These are phyloP conservation scores for Hapsidospora chrysogenum DNA, from an alignment of 495 filamentous ascomycete genomes.

Conservation along the genomic window DNA sequence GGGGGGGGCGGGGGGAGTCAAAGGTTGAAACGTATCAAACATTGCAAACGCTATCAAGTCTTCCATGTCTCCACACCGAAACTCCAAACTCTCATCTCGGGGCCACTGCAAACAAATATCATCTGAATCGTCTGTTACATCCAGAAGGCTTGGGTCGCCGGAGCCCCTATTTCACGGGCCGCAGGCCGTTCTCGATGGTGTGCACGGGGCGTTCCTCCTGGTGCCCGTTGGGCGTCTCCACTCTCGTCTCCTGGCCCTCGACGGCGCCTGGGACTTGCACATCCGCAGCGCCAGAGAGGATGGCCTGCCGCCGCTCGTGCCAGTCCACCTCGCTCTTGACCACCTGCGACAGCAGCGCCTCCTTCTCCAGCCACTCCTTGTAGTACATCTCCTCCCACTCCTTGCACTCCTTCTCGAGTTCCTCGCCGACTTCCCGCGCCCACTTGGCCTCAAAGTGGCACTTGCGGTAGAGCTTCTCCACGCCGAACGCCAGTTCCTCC, in stretches of 20 bases:
- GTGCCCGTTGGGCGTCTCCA: neutral
- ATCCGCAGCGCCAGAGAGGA: constrained; percentile 19
- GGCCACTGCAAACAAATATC: no score
- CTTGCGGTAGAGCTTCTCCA: constrained; percentile 52
- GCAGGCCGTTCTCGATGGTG: neutral
- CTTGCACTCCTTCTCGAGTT: constrained; percentile 46
- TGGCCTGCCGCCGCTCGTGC: constrained; percentile 23
- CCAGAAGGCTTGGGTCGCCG: no score
- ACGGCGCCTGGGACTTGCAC: constrained; percentile 6
- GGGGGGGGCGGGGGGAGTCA: no score
- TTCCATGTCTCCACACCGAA: no score
- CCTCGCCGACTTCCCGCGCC: constrained; percentile 53
- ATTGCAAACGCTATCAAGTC: neutral
- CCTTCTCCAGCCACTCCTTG: constrained; percentile 75
- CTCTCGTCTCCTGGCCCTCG: neutral
- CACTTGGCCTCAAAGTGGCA: constrained; percentile 67
- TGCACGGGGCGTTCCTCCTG: neutral
- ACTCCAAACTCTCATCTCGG: no score
- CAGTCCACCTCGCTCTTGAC: constrained; percentile 33
- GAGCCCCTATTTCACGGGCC: no score
- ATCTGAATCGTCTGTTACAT: no score
- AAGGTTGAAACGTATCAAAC: neutral
- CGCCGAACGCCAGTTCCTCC: constrained; percentile 52
- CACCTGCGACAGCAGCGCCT: constrained; percentile 41
- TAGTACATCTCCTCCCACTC: constrained; percentile 47